Base-by-base conservation (phyloP, 202 grass and related monocot species). In the Carex arenaria region DNA sequence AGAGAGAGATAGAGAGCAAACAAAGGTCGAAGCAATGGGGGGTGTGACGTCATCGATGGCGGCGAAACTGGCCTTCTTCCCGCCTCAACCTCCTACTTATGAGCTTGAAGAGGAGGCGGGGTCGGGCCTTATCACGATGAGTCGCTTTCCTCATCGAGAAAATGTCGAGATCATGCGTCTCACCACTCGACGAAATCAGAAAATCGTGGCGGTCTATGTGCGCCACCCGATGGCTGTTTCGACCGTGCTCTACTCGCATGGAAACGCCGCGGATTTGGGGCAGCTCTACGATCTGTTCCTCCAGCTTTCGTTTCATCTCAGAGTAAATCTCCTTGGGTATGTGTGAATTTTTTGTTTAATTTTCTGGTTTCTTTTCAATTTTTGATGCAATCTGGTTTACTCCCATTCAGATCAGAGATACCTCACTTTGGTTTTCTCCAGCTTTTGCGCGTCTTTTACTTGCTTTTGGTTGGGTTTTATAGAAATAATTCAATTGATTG, bases 61-160 rank as follows among this genome's bases (percentile, higher is more conserved):
- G 77, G 89, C 92, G 59, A 94, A 94, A 87, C 88, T 94, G 68
- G 92, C 92, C 17, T 94, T 94, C 89, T 94, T 94, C 83, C 92
- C 92, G 31, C 92, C 92, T 57, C 75, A 90, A 64, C 92, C 92
- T 83, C 85, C 92, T 45, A 91, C 92, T 75, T 94, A 94, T 85
- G 57, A 85, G 68, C 83, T 94, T 51, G 82, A 85, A 68, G 87
- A 86, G 61, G 89, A 91, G 74, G 34, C 83, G 14, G 85, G 40
- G 42, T 86, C 77, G 5, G 92, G 89, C 49, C 80, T 94, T 10
- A 62, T 86, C 64, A 89, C 89, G 13, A 88, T 94, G 79, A 89
- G 56, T n/a, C 85, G 92, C 1, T 88, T 91, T 17, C 89, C 89
- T n/a, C 92, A 91, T 85, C 59, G 89, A 63, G 92, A 91, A 78